phyloP scores from a whole-genome alignment of 306 rosid genomes.

The Aeschynomene evenia region DNA sequence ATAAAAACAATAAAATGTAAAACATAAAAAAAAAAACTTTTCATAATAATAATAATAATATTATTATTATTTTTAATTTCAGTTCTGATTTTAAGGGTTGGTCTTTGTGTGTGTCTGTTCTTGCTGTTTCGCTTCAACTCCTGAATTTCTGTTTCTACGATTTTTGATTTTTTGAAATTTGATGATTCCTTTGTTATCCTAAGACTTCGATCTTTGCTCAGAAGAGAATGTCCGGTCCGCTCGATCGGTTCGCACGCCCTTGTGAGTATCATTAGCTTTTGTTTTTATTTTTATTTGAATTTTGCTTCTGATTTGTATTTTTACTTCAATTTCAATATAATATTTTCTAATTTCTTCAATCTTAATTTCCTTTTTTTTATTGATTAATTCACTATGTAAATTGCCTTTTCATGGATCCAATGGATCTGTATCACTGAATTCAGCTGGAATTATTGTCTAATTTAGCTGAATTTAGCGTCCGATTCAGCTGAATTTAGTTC shows the following conservation, averaged over 20 bases:
- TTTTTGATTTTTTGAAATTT: not conserved
- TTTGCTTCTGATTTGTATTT: not conserved
- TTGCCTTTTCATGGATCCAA: slow-evolving; percentile 13
- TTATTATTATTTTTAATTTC: not conserved
- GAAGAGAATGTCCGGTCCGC: slow-evolving; percentile 71
- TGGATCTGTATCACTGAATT: slow-evolving; percentile 19
- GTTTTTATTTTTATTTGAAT: not conserved
- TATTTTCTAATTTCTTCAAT: not conserved
- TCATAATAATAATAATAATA: not conserved
- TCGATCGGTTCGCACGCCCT: slow-evolving; percentile 83
- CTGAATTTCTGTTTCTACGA: not conserved
- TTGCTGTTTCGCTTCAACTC: not conserved
- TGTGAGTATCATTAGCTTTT: slow-evolving; percentile 47
- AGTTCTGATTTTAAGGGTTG: not conserved
- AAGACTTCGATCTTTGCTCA: not conserved
- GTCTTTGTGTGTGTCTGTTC: no score
- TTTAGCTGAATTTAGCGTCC: slow-evolving; percentile 26
- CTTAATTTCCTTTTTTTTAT: not conserved
- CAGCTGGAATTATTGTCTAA: not conserved
- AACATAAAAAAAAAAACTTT: not conserved
- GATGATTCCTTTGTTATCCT: slow-evolving; percentile 24
- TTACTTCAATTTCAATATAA: not conserved
- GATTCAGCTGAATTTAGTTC: slow-evolving; percentile 17
- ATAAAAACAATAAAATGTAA: not conserved
- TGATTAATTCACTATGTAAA: not conserved